phyloP scores from a whole-genome alignment of 768 basidiomycete species.

The Kondoa malvinella region DNA sequence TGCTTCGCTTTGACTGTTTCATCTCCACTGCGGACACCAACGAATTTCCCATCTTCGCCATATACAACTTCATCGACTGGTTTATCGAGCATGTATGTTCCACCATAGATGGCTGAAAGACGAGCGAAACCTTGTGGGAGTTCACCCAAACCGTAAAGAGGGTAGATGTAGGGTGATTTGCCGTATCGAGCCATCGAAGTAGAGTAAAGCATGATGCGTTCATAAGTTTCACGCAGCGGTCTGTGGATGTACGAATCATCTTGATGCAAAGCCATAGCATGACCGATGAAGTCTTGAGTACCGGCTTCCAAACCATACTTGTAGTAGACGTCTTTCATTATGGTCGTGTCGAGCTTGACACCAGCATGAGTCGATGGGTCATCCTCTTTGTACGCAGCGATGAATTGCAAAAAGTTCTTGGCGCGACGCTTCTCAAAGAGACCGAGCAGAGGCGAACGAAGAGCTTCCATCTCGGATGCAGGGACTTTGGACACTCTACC shows the following conservation, averaged over 20 bases:
- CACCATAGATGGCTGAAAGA: slow-evolving; percentile 93
- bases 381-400: slow-evolving; percentile 75
- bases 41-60: slow-evolving; percentile 67
- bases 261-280: slow-evolving; percentile 95
- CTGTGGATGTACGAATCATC: slow-evolving; percentile 96
- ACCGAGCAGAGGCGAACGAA: slow-evolving; percentile 91
- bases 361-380: slow-evolving; percentile 96
- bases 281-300: slow-evolving; percentile 97
- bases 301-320: slow-evolving; percentile 94
- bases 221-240: slow-evolving; percentile 72
- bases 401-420: slow-evolving; percentile 94
- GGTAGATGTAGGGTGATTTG: slow-evolving; percentile 99
- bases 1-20: slow-evolving; percentile 95
- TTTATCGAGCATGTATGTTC: slow-evolving; percentile 99
- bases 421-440: slow-evolving; percentile 94
- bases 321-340: slow-evolving; percentile 86
- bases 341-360: slow-evolving; percentile 73
- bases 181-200: slow-evolving; percentile 98
- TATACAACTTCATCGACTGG: slow-evolving; percentile 75
- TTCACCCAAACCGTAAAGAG: slow-evolving; percentile 93
- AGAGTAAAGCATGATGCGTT: slow-evolving; percentile 92
- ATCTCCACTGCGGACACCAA: slow-evolving; percentile 70
- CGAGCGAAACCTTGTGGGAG: slow-evolving; percentile 97
- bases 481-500: slow-evolving; percentile 95
- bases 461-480: slow-evolving; percentile 91